Evolutionary conservation across 1,284 basidiomycete genomes (phyloP).

Genomic region (Ceratobasidium sp.): DNA sequence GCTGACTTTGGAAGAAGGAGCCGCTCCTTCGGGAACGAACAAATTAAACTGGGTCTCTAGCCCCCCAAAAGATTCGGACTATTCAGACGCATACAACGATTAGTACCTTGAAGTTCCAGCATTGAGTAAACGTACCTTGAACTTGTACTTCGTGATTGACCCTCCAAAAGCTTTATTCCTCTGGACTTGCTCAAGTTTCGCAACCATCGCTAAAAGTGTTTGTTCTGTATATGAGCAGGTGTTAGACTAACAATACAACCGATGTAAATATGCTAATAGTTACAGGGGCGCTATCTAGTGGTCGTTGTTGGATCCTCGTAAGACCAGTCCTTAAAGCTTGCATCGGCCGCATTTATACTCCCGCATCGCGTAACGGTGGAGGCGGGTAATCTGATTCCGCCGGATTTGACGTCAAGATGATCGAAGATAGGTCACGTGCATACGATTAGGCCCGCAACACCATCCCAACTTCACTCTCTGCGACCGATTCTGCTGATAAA

Average conservation of each 20-base stretch:
- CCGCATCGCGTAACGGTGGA: constrained; percentile 27
- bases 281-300: background rate
- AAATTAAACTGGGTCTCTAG: constrained; percentile 89
- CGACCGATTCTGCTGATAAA: too few relatives aligned
- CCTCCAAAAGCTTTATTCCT: constrained; percentile 87
- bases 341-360: constrained; percentile 24
- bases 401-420: constrained; percentile 34
- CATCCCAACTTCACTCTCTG: background rate
- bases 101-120: too few relatives aligned
- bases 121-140: constrained; percentile 78
- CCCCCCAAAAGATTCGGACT: constrained; percentile 81
- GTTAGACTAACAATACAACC: background rate
- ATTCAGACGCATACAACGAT: background rate
- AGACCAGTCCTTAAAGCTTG: background rate
- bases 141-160: constrained; percentile 86
- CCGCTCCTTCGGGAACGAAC: constrained; percentile 81
- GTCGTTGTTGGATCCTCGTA: background rate
- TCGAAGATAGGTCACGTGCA: background rate
- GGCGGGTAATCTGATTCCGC: constrained; percentile 43
- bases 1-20: constrained; percentile 27
- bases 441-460: too few relatives aligned
- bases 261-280: too few relatives aligned
- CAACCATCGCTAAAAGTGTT: constrained; percentile 13
- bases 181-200: constrained; percentile 64
- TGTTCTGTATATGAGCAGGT: background rate